phyloP scores from a whole-genome alignment of 306 rosid species.

The Fagus crenata region DNA sequence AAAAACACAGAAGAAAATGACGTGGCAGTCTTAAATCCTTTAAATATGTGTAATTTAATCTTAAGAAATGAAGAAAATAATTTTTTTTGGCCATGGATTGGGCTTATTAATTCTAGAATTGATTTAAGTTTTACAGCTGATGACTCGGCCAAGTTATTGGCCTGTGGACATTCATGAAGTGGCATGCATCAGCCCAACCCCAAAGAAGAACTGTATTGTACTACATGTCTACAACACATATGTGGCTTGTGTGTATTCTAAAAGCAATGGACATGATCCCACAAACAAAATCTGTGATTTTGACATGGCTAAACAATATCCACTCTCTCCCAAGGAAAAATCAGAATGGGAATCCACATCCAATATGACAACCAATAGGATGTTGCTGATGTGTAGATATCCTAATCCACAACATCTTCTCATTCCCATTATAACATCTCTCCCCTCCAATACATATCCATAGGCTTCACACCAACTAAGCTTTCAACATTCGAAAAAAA shows the following conservation, averaged over 20 bases:
- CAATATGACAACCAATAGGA: slow-evolving; percentile 55
- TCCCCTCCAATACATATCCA: neutral
- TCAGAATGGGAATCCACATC: slow-evolving; percentile 61
- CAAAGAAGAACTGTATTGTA: neutral
- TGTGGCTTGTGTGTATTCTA: slow-evolving; percentile 42
- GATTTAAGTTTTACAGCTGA: neutral
- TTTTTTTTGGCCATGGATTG: no score
- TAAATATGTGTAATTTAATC: no score
- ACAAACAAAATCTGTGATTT: slow-evolving; percentile 33
- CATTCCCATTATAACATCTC: slow-evolving; percentile 35
- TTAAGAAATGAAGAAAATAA: no score
- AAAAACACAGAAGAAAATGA: no score
- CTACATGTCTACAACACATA: neutral
- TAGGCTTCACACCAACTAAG: slow-evolving; percentile 15
- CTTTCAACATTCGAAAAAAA: slow-evolving; percentile 3
- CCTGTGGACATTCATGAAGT: neutral
- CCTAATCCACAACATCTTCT: slow-evolving; percentile 73
- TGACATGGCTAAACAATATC: slow-evolving; percentile 60
- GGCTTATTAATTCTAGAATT: neutral
- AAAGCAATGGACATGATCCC: slow-evolving; percentile 7
- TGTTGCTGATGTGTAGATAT: slow-evolving; percentile 68
- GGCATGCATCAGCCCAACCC: slow-evolving; percentile 4
- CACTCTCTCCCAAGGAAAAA: slow-evolving; percentile 12
- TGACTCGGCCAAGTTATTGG: neutral
- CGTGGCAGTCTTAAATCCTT: no score